Evolutionary conservation across 345 rosid genomes (phyloP).

Genomic region (Salix brachista): DNA sequence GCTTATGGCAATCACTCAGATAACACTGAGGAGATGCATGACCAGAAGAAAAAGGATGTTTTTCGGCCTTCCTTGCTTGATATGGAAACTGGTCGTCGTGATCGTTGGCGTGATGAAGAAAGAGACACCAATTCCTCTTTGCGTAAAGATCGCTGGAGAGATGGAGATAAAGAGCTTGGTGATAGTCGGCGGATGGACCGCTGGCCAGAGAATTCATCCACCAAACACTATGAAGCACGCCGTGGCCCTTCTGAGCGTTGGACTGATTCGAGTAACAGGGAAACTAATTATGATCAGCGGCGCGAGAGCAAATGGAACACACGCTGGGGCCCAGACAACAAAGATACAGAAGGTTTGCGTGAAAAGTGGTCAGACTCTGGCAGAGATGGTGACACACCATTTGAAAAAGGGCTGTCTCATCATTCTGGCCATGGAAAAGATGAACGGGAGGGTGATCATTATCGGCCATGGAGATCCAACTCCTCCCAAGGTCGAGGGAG

Average conservation of each 20-base stretch:
- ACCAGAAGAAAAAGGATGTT: constrained; percentile 76
- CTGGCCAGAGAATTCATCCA: constrained; percentile 62
- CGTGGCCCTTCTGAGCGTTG: constrained; percentile 76
- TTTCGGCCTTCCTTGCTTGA: constrained; percentile 82
- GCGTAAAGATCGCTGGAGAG: constrained; percentile 81
- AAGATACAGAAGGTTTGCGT: constrained; percentile 48
- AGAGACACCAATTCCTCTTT: constrained; percentile 64
- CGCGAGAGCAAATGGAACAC: constrained; percentile 98
- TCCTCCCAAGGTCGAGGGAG: constrained; percentile 65
- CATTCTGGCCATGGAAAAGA: constrained; percentile 56
- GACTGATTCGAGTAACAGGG: constrained; percentile 74
- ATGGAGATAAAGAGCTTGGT: constrained; percentile 69
- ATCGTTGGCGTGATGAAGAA: constrained; percentile 97
- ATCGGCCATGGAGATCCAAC: constrained; percentile 76
- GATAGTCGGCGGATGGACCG: constrained; percentile 69
- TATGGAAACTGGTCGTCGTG: constrained; percentile 65
- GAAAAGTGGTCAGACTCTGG: constrained; percentile 61
- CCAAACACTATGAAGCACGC: constrained; percentile 61
- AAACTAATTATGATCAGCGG: constrained; percentile 64
- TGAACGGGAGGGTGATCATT: constrained; percentile 58
- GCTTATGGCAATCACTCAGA: constrained; percentile 38
- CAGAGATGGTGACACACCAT: constrained; percentile 58
- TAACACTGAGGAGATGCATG: constrained; percentile 54
- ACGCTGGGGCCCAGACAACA: constrained; percentile 93
- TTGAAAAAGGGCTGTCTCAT: constrained; percentile 54